These are phyloP conservation scores for Arachis hypogaea DNA, from an alignment of 306 rosid species.

Conservation along the genomic window DNA sequence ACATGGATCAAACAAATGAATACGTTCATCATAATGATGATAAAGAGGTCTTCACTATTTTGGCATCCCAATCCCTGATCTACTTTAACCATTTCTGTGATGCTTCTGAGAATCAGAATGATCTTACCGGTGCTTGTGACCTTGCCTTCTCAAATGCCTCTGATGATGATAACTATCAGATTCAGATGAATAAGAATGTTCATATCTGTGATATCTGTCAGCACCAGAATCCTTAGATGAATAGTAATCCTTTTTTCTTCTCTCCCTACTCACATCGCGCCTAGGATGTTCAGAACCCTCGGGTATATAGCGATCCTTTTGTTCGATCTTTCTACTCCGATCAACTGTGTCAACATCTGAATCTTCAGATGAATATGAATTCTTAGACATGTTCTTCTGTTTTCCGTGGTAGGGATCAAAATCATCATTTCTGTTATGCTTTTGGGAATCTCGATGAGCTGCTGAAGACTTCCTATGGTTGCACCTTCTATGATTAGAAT, in stretches of 20 bases:
- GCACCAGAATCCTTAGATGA: slow-evolving; percentile 35
- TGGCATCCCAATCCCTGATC: slow-evolving; percentile 18
- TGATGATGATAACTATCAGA: slow-evolving; percentile 23
- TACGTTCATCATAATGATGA: not conserved
- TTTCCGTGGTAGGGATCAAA: slow-evolving; percentile 35
- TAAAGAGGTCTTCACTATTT: not conserved
- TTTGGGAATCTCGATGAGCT: slow-evolving; percentile 35
- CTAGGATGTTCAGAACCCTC: slow-evolving; percentile 30
- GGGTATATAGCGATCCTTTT: not conserved
- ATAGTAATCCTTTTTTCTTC: slow-evolving; percentile 31
- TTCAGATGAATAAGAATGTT: slow-evolving; percentile 35
- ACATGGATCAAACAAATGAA: slow-evolving; percentile 1
- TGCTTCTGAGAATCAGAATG: slow-evolving; percentile 38
- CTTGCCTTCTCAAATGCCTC: slow-evolving; percentile 37
- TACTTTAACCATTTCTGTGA: slow-evolving; percentile 23
- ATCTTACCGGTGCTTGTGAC: slow-evolving; percentile 39
- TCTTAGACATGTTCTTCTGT: slow-evolving; percentile 35
- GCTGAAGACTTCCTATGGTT: slow-evolving; percentile 41
- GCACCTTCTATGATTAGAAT: slow-evolving; percentile 38
- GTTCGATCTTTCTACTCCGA: slow-evolving; percentile 37
- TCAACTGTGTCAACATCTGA: slow-evolving; percentile 37
- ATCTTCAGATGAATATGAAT: slow-evolving; percentile 41
- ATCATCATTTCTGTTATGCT: slow-evolving; percentile 37
- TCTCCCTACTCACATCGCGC: slow-evolving; percentile 38
- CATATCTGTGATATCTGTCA: slow-evolving; percentile 32